These are phyloP conservation scores for Suhomyces emberorum DNA, from an alignment of 805 yeast species.

Conservation along the genomic window DNA sequence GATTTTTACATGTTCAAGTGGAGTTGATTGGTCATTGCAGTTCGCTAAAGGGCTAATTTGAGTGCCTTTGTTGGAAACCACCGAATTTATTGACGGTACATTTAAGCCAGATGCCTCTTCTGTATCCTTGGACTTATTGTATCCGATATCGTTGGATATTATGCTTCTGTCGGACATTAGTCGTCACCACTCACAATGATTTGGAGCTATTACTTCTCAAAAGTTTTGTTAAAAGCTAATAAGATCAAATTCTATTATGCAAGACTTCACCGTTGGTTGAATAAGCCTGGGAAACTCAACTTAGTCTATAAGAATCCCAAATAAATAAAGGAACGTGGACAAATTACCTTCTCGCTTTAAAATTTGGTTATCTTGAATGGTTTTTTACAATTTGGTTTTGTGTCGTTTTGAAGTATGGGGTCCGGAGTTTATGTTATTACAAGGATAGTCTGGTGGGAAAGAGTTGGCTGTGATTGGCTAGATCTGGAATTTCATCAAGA, in stretches of 20 bases:
- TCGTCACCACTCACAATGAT: too few species aligned
- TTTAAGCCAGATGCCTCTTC: neutral
- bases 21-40: constrained; percentile 29
- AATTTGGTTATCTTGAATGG: constrained; percentile 1
- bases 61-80: neutral
- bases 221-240: neutral
- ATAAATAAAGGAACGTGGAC: neutral
- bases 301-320: too few species aligned
- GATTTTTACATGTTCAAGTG: constrained; percentile 24
- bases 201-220: neutral
- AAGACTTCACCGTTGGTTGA: too few species aligned
- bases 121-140: neutral
- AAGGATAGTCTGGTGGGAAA: too few species aligned
- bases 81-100: neutral
- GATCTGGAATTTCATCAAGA: too few species aligned
- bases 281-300: too few species aligned
- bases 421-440: constrained; percentile 1
- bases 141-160: neutral
- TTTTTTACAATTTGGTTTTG: constrained; percentile 1
- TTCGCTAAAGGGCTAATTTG: constrained; percentile 6
- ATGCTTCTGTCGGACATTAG: neutral
- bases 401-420: constrained; percentile 6
- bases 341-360: neutral
- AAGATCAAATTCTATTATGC: too few species aligned
- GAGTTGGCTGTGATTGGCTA: too few species aligned